phyloP scores from a whole-genome alignment of 768 basidiomycete genomes.

The Sutorius australiensis region DNA sequence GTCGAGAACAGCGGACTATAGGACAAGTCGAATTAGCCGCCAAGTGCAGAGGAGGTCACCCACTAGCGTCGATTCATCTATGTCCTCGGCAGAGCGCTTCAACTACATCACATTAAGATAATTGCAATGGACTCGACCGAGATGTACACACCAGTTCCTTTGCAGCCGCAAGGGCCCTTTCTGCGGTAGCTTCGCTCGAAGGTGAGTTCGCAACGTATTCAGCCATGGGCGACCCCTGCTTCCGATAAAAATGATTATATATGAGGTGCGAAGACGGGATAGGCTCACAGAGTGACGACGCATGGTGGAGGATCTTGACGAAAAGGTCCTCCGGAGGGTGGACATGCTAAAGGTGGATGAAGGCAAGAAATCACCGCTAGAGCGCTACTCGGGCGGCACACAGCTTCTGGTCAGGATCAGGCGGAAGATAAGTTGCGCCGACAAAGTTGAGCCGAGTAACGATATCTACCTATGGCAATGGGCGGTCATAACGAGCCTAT shows the following conservation, averaged over 20 bases:
- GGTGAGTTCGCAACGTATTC: slow-evolving; percentile 6
- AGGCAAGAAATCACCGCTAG: background rate
- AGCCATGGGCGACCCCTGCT: slow-evolving; percentile 10
- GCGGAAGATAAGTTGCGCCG: slow-evolving; percentile 5
- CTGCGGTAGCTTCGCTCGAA: slow-evolving; percentile 14
- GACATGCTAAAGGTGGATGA: slow-evolving; percentile 21
- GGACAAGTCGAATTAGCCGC: background rate
- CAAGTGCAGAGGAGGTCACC: background rate
- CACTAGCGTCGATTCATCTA: slow-evolving; percentile 28
- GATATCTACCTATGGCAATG: background rate
- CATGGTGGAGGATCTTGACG: slow-evolving; percentile 29
- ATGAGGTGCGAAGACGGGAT: background rate
- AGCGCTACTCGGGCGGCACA: slow-evolving; percentile 27
- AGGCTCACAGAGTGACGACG: slow-evolving; percentile 21
- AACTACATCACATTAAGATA: slow-evolving; percentile 14
- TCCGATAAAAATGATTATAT: background rate
- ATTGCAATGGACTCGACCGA: background rate
- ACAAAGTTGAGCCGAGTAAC: slow-evolving; percentile 25
- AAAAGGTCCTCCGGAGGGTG: slow-evolving; percentile 25
- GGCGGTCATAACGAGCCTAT: background rate
- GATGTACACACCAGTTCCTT: slow-evolving; percentile 27
- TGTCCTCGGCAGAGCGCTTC: slow-evolving; percentile 30
- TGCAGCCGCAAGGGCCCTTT: slow-evolving; percentile 25
- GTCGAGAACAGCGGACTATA: slow-evolving; percentile 60
- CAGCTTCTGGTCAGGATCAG: background rate